These are phyloP conservation scores for Fragosphaeria purpurea DNA, from an alignment of 2,329 filamentous ascomycete genomes.

Conservation along the genomic window DNA sequence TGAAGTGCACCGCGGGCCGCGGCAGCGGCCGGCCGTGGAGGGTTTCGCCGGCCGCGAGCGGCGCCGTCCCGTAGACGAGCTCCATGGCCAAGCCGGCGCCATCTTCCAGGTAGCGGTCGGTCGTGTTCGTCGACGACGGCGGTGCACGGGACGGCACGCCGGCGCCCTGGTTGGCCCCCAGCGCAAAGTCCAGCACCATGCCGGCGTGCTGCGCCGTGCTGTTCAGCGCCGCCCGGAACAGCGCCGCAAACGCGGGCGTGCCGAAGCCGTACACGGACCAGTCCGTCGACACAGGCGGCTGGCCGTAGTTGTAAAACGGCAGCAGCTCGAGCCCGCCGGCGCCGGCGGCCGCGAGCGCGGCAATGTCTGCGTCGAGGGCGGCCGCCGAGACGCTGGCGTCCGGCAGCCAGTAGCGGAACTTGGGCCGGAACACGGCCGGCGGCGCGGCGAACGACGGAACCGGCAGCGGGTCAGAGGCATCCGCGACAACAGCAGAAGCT, in stretches of 20 bases:
- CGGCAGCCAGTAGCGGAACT: constrained; percentile 19
- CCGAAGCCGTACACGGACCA: constrained; percentile 32
- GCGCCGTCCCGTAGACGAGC: constrained; percentile 20
- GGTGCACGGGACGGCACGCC: constrained; percentile 15
- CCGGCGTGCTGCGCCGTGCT: constrained; percentile 6
- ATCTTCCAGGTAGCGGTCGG: constrained; percentile 1
- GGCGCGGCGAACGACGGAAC: constrained; percentile 3
- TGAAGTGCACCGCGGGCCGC: constrained; percentile 10
- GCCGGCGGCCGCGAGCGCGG: constrained; percentile 9
- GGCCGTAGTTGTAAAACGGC: constrained; percentile 19
- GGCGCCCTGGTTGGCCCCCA: constrained; percentile 16
- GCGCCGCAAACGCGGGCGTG: constrained; percentile 17
- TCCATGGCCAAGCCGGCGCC: constrained; percentile 26
- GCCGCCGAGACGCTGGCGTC: constrained; percentile 15
- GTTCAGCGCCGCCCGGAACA: constrained; percentile 12
- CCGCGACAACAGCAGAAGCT: no score
- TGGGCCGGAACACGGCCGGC: constrained; percentile 9
- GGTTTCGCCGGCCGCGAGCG: constrained; percentile 18
- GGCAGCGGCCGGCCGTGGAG: constrained; percentile 17
- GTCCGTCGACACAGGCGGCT: constrained; percentile 14
- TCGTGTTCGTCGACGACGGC: not conserved
- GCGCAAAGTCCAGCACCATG: constrained; percentile 15
- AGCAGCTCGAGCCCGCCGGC: constrained; percentile 19
- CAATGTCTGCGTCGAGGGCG: constrained; percentile 13
- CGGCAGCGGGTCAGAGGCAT: no score